These are phyloP conservation scores for Panicum virgatum DNA, from an alignment of 202 grass and related monocot genomes.

Conservation along the genomic window DNA sequence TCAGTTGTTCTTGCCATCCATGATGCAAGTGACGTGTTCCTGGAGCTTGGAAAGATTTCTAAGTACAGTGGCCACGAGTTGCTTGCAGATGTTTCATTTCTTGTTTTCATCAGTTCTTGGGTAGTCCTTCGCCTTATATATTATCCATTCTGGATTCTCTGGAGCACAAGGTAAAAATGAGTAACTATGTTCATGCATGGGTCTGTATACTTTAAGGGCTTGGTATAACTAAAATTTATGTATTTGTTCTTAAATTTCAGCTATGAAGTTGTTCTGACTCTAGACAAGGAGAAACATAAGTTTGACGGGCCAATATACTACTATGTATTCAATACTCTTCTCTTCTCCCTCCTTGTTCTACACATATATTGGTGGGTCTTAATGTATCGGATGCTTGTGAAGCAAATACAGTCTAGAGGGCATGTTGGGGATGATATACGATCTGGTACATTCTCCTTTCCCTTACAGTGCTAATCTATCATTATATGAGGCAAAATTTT, in stretches of 20 bases:
- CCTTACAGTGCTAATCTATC: conserved; percentile 21
- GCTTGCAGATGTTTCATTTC: conserved; percentile 64
- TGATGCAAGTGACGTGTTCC: conserved; percentile 75
- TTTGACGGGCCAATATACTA: conserved; percentile 85
- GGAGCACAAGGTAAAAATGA: conserved; percentile 73
- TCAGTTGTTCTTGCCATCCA: conserved; percentile 76
- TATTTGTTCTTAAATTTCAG: conserved; percentile 46
- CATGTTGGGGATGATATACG: conserved; percentile 79
- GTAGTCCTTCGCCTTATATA: conserved; percentile 62
- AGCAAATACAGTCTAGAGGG: conserved; percentile 60
- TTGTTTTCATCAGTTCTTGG: conserved; percentile 63
- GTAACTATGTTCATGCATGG: conserved; percentile 15
- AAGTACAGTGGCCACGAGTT: conserved; percentile 54
- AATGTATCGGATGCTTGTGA: conserved; percentile 67
- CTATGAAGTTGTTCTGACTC: conserved; percentile 67
- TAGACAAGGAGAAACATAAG: conserved; percentile 81
- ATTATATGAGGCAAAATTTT: conserved; percentile 11
- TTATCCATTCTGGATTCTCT: conserved; percentile 78
- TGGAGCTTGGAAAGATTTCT: conserved; percentile 71
- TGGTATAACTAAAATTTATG: conserved; percentile 29
- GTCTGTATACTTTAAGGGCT: background rate
- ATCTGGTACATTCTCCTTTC: conserved; percentile 61
- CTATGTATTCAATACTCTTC: conserved; percentile 83
- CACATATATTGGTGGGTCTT: conserved; percentile 79
- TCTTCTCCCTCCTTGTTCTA: conserved; percentile 76